Evolutionary conservation across 306 rosid species (phyloP).

Genomic region (Nissolia schottii): DNA sequence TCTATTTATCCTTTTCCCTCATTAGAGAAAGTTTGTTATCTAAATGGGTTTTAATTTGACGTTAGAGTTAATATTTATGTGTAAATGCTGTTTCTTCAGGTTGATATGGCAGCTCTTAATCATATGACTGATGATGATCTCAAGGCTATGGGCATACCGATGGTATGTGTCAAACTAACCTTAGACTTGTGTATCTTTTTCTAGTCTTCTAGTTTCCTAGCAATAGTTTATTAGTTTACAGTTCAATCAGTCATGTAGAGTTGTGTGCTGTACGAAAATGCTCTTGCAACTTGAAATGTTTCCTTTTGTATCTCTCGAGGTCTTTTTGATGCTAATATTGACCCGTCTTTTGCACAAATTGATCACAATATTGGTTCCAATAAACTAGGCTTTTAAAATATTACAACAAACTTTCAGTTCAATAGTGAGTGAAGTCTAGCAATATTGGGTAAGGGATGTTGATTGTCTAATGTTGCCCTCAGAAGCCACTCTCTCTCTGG

Average conservation of each 20-base stretch:
- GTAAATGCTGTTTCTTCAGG: conserved; percentile 47
- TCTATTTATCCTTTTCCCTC: background rate
- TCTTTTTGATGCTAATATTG: background rate
- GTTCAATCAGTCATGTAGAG: background rate
- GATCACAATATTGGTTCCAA: background rate
- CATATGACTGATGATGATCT: conserved; percentile 99
- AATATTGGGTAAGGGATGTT: background rate
- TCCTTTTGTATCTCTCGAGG: background rate
- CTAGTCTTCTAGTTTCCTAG: background rate
- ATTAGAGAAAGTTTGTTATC: background rate
- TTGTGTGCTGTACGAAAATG: background rate
- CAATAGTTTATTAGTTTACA: background rate
- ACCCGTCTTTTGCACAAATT: background rate
- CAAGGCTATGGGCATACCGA: conserved; percentile 95
- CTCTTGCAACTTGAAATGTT: background rate
- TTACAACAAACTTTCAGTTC: background rate
- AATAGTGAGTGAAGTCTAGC: background rate
- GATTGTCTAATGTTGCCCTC: background rate
- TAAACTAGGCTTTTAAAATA: background rate
- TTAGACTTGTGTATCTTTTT: background rate
- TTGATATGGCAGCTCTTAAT: conserved; percentile 93
- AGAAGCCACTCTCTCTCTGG: background rate
- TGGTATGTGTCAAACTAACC: conserved; percentile 48
- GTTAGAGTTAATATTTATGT: background rate
- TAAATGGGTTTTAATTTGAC: background rate